These are phyloP conservation scores for Puccinia triticina DNA, from an alignment of 1,284 basidiomycete species.

Conservation along the genomic window DNA sequence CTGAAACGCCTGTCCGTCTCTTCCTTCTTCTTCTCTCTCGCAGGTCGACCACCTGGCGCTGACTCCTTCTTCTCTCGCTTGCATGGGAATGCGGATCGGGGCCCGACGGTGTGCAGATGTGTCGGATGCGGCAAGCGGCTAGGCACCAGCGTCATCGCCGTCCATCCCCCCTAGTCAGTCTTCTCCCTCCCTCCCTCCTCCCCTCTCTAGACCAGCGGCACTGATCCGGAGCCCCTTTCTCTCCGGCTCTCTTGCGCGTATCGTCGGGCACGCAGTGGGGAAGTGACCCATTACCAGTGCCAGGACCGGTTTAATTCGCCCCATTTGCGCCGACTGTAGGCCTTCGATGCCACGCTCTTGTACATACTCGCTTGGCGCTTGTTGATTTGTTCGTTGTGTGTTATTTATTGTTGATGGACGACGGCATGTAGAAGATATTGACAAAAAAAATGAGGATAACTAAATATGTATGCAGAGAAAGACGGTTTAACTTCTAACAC, in stretches of 20 bases:
- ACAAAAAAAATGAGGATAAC: too few relatives aligned
- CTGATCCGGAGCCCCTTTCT: background rate
- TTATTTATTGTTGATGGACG: too few relatives aligned
- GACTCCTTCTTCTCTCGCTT: background rate
- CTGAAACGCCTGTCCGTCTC: conserved; percentile 80
- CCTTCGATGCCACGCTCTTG: too few relatives aligned
- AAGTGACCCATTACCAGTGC: conserved; percentile 92
- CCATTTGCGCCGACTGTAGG: conserved; percentile 8
- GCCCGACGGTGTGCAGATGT: conserved; percentile 67
- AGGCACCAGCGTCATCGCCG: conserved; percentile 90
- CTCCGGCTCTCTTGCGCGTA: background rate
- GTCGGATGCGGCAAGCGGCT: conserved; percentile 93
- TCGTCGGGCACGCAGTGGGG: too few relatives aligned
- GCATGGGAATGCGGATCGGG: conserved; percentile 8
- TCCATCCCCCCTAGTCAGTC: conserved; percentile 71
- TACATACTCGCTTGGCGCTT: too few relatives aligned
- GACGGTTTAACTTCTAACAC: too few relatives aligned
- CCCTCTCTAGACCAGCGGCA: background rate
- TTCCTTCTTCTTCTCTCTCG: conserved; percentile 19
- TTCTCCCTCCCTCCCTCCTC: background rate
- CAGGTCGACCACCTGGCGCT: background rate
- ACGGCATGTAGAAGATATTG: too few relatives aligned
- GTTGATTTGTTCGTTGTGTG: too few relatives aligned
- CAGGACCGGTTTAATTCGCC: conserved; percentile 60
- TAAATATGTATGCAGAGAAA: too few relatives aligned